Evolutionary conservation across 2,329 filamentous ascomycete species (phyloP).

Genomic region (Neospermospora avenae): DNA sequence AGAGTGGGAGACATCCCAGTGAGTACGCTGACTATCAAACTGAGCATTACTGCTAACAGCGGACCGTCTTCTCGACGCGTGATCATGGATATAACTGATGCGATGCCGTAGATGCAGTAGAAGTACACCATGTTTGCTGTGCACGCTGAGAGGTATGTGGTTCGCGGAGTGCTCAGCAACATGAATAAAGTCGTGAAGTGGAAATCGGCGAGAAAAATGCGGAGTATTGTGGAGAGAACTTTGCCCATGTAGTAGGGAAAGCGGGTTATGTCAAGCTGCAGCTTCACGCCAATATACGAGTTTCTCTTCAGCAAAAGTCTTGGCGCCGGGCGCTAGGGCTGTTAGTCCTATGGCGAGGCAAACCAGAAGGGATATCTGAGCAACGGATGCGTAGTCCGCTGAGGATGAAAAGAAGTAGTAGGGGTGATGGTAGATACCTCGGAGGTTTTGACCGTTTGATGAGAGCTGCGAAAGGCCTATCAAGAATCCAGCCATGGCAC

Average conservation of each 20-base stretch:
- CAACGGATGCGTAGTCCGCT: constrained; percentile 48
- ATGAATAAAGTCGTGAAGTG: constrained; percentile 53
- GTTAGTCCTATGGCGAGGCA: constrained; percentile 55
- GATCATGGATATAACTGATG: constrained; percentile 51
- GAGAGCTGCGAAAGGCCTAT: constrained; percentile 52
- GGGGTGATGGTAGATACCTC: constrained; percentile 47
- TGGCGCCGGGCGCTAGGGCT: constrained; percentile 52
- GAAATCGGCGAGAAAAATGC: constrained; percentile 49
- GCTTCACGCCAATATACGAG: constrained; percentile 53
- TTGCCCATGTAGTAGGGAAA: constrained; percentile 56
- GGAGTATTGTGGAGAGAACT: constrained; percentile 47
- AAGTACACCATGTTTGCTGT: constrained; percentile 52
- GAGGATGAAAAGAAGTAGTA: constrained; percentile 51
- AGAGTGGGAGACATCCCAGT: constrained; percentile 52
- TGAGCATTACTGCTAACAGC: constrained; percentile 51
- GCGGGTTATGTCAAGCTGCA: constrained; percentile 53
- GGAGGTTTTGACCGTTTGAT: constrained; percentile 50
- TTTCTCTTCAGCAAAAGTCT: constrained; percentile 54
- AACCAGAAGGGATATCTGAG: constrained; percentile 50
- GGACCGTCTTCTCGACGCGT: constrained; percentile 54
- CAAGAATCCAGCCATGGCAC: constrained; percentile 49
- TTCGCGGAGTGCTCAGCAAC: constrained; percentile 47
- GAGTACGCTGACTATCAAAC: constrained; percentile 51
- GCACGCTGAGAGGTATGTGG: constrained; percentile 48
- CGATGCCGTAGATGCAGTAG: constrained; percentile 56